Percentiles rank a stretch among this genome's conserved stretches.
Evolutionary conservation across 164 flowering plant species (phyloP).

Genomic region (Macadamia tetraphylla): DNA sequence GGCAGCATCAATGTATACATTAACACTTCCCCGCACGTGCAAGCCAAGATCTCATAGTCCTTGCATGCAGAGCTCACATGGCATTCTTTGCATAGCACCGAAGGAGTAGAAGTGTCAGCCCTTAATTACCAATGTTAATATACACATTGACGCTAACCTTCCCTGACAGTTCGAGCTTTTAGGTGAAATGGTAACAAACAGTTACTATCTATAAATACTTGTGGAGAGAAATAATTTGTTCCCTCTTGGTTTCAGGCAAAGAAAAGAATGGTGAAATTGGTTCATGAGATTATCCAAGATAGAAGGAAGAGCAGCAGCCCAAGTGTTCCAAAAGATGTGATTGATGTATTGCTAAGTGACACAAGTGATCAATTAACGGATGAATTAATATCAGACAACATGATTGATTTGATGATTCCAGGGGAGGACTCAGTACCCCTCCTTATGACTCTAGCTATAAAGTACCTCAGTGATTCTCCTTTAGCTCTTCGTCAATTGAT

Average conservation of each 20-base stretch:
- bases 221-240: neutral
- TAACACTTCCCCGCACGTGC: too few relatives aligned
- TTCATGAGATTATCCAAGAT: constrained; percentile 46
- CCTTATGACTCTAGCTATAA: constrained; percentile 83
- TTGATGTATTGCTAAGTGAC: constrained; percentile 68
- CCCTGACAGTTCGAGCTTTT: too few relatives aligned
- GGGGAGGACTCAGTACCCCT: constrained; percentile 95
- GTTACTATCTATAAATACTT: neutral
- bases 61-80: too few relatives aligned
- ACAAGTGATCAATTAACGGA: constrained; percentile 48
- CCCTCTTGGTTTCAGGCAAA: constrained; percentile 57
- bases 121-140: too few relatives aligned
- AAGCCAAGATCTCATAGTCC: too few relatives aligned
- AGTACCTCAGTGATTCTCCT: constrained; percentile 81
- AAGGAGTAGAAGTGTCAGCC: too few relatives aligned
- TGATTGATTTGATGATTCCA: constrained; percentile 95
- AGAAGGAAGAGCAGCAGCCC: constrained; percentile 27
- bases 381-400: constrained; percentile 70
- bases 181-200: too few relatives aligned
- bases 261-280: constrained; percentile 72
- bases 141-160: too few relatives aligned
- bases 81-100: too few relatives aligned
- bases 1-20: too few relatives aligned
- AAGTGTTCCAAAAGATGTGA: constrained; percentile 48
- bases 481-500: constrained; percentile 57